Evolutionary conservation across 2,329 filamentous ascomycete genomes (phyloP), one percentile per base, ranked within the genome.

Genomic region (Fusarium musae): DNA sequence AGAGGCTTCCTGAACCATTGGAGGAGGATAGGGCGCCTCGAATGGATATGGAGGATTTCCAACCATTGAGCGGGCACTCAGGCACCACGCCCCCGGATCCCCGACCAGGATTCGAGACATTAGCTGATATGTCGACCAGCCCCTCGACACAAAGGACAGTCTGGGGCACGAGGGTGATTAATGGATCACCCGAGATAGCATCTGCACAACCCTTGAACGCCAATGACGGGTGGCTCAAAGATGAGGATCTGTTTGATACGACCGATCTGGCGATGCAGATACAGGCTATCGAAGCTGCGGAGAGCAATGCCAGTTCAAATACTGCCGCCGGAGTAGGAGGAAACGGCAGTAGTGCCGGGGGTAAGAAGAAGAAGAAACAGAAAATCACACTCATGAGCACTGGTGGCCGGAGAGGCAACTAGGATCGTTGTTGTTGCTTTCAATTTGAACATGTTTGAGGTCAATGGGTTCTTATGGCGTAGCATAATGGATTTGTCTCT

Each of bases 221-320:
- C 15, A 90, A 95, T 70, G 95, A 98, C 79, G 96, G 95, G 1
- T 98, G 95, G 95, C 84, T 96, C 21, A 91, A 93, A 76, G 94
- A 92, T 4, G 93, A 97, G 77, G 91, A 92, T 64, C 90, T 97
- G 63, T 80, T 97, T 21, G 85, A 82, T 2, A 84, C 84, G 8
- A 87, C 89, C 4, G 92, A 94, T 62, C 78, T 91, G 9, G 85
- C 88, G 19, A 80, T 87, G 77, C 89, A 91, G 80, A 85, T 91
- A 77, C 86, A 90, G 76, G 88, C 88, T 5, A 79, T 89, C 59
- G 80, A 86, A 26, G 69, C 86, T 54, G 80, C 85, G 47, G 79
- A 81, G 36, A 73, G 75, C 23, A 76, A 57, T 32, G 70, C 71
- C 21, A 65, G 69, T 12, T 46, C 59, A 49, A 73, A 66, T 37